phyloP scores from a whole-genome alignment of 2,329 filamentous ascomycete genomes.

The Aspergillus costaricaensis region DNA sequence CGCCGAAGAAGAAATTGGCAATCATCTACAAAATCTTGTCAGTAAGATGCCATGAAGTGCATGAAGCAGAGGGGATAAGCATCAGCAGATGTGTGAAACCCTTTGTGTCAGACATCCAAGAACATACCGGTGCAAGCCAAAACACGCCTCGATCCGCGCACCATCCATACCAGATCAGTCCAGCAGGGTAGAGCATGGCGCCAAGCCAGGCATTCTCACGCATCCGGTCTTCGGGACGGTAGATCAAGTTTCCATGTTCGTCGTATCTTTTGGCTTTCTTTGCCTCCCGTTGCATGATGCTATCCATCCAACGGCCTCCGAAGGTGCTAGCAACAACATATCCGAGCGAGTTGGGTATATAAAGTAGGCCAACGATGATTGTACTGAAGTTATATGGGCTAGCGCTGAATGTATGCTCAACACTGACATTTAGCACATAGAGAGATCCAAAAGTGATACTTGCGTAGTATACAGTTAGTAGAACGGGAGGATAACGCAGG shows the following conservation, averaged over 20 bases:
- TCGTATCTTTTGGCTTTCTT: conserved; percentile 69
- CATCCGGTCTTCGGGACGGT: conserved; percentile 78
- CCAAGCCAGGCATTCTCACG: conserved; percentile 79
- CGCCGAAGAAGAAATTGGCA: conserved; percentile 72
- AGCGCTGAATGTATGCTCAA: conserved; percentile 68
- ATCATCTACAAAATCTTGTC: conserved; percentile 46
- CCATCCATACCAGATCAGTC: conserved; percentile 78
- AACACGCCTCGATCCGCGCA: conserved; percentile 62
- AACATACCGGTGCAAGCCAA: conserved; percentile 59
- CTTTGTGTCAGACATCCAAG: not conserved
- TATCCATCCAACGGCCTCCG: conserved; percentile 76
- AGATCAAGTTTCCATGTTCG: conserved; percentile 64
- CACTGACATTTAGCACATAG: conserved; percentile 75
- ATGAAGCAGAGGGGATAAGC: not conserved
- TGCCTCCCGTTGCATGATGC: conserved; percentile 77
- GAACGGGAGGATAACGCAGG: conserved; percentile 72
- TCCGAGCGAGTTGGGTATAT: conserved; percentile 73
- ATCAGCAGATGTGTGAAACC: not conserved
- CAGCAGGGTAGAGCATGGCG: conserved; percentile 68
- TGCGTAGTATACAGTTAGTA: conserved; percentile 72
- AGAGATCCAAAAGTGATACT: conserved; percentile 74
- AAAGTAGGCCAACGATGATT: conserved; percentile 72
- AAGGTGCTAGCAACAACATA: conserved; percentile 69
- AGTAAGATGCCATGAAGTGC: not conserved
- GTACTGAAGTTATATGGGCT: conserved; percentile 69